phyloP scores from a whole-genome alignment of 805 yeast genomes.

The Yarrowia osloensis region DNA sequence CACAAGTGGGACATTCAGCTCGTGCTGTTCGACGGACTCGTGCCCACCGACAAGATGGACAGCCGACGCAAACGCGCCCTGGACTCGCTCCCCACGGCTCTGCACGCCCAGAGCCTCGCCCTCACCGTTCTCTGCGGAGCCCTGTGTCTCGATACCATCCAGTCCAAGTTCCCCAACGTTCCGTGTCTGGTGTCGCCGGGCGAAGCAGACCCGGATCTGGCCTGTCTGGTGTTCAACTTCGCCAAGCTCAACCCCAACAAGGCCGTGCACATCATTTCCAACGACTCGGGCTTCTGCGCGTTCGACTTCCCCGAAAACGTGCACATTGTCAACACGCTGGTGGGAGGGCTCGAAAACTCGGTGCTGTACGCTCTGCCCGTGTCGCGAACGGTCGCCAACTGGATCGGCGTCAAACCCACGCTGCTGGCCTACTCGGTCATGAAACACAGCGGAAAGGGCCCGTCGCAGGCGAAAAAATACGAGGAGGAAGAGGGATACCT shows the following conservation, averaged over 20 bases:
- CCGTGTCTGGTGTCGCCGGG: slow-evolving; percentile 7
- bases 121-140: slow-evolving; percentile 13
- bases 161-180: background rate
- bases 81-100: slow-evolving; percentile 9
- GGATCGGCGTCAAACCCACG: slow-evolving; percentile 15
- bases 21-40: slow-evolving; percentile 17
- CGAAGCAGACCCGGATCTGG: slow-evolving; percentile 6
- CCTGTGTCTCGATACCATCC: slow-evolving; percentile 18
- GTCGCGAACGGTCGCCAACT: background rate
- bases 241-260: slow-evolving; percentile 8
- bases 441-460: slow-evolving; percentile 5
- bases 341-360: slow-evolving; percentile 8
- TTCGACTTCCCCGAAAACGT: slow-evolving; percentile 14
- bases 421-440: slow-evolving; percentile 11
- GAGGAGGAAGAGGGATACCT: slow-evolving; percentile 7
- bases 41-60: slow-evolving; percentile 12
- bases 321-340: background rate
- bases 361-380: slow-evolving; percentile 9
- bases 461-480: slow-evolving; percentile 12
- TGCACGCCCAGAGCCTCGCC: slow-evolving; percentile 4
- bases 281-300: slow-evolving; percentile 24
- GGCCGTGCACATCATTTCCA: slow-evolving; percentile 9
- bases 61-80: background rate
- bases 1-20: slow-evolving; percentile 24
- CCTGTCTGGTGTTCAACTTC: slow-evolving; percentile 12